These are phyloP conservation scores for Saccharomycopsis lassenensis DNA, from an alignment of 805 yeast species.

Conservation along the genomic window DNA sequence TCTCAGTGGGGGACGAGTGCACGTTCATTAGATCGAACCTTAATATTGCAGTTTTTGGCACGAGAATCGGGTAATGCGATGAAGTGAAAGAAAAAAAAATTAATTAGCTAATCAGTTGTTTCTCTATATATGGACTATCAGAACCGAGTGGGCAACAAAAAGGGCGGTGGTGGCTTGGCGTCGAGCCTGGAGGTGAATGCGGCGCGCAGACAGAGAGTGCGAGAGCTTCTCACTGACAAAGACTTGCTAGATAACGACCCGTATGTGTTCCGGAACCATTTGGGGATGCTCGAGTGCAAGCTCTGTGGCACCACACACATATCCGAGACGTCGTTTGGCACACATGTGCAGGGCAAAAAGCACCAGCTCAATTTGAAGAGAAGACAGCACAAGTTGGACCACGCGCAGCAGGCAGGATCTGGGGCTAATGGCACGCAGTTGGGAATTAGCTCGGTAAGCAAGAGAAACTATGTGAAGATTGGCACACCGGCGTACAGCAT, in stretches of 20 bases:
- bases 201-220: conserved; percentile 56
- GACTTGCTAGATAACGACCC: conserved; percentile 51
- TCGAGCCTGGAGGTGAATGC: conserved; percentile 58
- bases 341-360: conserved; percentile 77
- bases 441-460: conserved; percentile 22
- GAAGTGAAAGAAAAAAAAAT: no score
- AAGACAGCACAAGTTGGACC: conserved; percentile 29
- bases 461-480: conserved; percentile 43
- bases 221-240: conserved; percentile 39
- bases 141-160: conserved; percentile 80
- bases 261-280: conserved; percentile 69
- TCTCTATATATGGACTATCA: conserved; percentile 63
- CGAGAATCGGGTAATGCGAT: no score
- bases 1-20: no score
- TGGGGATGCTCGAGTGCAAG: conserved; percentile 78
- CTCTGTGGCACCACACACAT: conserved; percentile 77
- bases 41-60: no score
- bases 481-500: conserved; percentile 68
- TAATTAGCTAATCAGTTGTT: neutral
- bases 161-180: conserved; percentile 87
- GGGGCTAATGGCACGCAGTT: conserved; percentile 12
- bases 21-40: no score
- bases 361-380: conserved; percentile 67
- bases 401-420: conserved; percentile 25
- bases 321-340: conserved; percentile 67